These are phyloP conservation scores for Rhododendron ovatum DNA, from an alignment of 148 eudicot genomes.

Conservation along the genomic window DNA sequence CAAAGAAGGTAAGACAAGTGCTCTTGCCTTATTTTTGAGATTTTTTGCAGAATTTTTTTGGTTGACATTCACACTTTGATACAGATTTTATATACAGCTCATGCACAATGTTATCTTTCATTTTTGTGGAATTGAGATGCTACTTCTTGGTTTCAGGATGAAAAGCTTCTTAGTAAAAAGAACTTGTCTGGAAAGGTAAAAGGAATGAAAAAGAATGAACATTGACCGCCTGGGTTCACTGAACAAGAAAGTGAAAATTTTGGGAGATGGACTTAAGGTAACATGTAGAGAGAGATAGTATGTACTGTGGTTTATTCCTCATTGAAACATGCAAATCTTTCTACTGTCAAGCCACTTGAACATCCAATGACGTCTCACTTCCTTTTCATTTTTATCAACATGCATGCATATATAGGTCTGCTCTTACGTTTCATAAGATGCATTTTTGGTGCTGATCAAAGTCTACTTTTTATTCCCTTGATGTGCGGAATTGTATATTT, in stretches of 20 bases:
- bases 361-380: neutral
- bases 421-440: neutral
- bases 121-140: neutral
- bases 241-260: slow-evolving; percentile 71
- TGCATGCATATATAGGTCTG: neutral
- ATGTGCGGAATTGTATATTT: neutral
- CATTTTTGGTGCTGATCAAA: neutral
- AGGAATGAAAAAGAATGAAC: slow-evolving; percentile 56
- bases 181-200: slow-evolving; percentile 44
- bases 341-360: neutral
- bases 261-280: slow-evolving; percentile 70
- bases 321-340: neutral
- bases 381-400: neutral
- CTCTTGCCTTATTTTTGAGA: neutral
- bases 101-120: neutral
- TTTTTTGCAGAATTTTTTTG: slow-evolving; percentile 1
- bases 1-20: slow-evolving; percentile 38
- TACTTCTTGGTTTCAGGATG: slow-evolving; percentile 48
- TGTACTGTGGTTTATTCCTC: neutral
- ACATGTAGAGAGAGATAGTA: neutral
- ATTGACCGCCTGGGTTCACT: slow-evolving; percentile 36
- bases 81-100: neutral
- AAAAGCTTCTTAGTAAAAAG: slow-evolving; percentile 34
- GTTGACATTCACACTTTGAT: neutral
- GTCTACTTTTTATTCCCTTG: neutral